Evolutionary conservation across 1,139 yeast species (phyloP).

Genomic region (Yamadazyma dushanensis): DNA sequence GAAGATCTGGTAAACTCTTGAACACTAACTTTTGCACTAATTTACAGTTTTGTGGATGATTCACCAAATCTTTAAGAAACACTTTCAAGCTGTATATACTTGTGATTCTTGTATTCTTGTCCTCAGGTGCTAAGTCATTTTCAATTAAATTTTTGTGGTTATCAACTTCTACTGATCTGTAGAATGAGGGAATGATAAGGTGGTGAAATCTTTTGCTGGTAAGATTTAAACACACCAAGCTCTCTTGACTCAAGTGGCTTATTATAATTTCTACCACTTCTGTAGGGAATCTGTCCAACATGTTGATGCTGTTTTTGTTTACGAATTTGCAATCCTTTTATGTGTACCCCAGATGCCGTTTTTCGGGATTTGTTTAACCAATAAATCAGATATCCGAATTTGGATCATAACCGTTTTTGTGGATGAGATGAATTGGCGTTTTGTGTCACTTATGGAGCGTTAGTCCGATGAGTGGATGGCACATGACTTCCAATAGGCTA

Average conservation of each 20-base stretch:
- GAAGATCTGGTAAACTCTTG: conserved; percentile 27
- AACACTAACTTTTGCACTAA: conserved; percentile 19
- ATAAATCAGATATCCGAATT: conserved; percentile 8
- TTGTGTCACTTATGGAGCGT: too few species aligned
- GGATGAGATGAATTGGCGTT: neutral
- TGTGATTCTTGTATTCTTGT: conserved; percentile 11
- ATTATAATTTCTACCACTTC: conserved; percentile 22
- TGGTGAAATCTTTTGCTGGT: conserved; percentile 18
- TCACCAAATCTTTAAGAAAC: conserved; percentile 20
- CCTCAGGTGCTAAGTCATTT: conserved; percentile 3
- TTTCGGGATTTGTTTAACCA: conserved; percentile 13
- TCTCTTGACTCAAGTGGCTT: conserved; percentile 18
- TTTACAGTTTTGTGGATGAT: conserved; percentile 15
- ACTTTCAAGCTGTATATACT: conserved; percentile 22
- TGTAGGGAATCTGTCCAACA: conserved; percentile 20
- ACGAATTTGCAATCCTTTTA: conserved; percentile 2
- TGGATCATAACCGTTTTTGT: conserved; percentile 1
- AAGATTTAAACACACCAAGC: conserved; percentile 19
- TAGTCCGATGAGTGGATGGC: too few species aligned
- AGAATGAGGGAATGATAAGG: conserved; percentile 20
- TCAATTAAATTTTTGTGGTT: conserved; percentile 13
- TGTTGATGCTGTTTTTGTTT: conserved; percentile 2
- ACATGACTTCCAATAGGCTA: too few species aligned
- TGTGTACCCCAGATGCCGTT: conserved; percentile 16
- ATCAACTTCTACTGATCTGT: conserved; percentile 23